phyloP scores from a whole-genome alignment of 371 early-diverging fungal genomes.

The Quaeritorhiza haematococci region DNA sequence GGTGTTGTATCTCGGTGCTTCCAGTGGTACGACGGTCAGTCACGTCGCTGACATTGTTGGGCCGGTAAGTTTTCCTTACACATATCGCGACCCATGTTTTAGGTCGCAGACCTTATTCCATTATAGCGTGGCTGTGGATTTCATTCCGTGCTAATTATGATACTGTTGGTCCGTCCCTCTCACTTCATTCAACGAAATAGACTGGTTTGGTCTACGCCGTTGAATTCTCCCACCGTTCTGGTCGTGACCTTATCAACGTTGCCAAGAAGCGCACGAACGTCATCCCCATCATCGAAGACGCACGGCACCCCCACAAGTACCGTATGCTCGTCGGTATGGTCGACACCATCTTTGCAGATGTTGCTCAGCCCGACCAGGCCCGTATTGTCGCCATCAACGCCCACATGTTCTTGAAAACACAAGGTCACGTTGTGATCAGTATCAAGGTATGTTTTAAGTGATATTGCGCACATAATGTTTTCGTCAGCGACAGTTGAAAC shows the following conservation, averaged over 20 bases:
- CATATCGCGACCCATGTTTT: background rate
- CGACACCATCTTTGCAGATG: slow-evolving; percentile 99
- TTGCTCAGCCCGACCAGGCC: slow-evolving; percentile 99
- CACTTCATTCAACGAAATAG: slow-evolving; percentile 14
- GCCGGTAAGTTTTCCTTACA: slow-evolving; percentile 52
- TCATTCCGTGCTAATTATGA: background rate
- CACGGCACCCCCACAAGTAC: slow-evolving; percentile 99
- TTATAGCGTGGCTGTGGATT: background rate
- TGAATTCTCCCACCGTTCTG: slow-evolving; percentile 99
- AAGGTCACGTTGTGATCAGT: slow-evolving; percentile 97
- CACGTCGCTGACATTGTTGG: slow-evolving; percentile 99
- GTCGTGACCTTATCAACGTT: slow-evolving; percentile 99
- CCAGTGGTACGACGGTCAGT: slow-evolving; percentile 98
- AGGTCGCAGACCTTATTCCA: background rate
- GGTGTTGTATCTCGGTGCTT: slow-evolving; percentile 99
- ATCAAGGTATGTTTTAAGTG: slow-evolving; percentile 69
- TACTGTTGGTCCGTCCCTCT: background rate
- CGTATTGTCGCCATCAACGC: slow-evolving; percentile 99
- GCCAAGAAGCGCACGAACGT: slow-evolving; percentile 99
- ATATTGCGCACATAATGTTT: background rate
- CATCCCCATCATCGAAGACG: slow-evolving; percentile 99
- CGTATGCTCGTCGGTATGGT: slow-evolving; percentile 99
- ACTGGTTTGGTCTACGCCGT: slow-evolving; percentile 98
- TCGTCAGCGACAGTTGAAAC: background rate
- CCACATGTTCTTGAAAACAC: slow-evolving; percentile 97